Conservation (phyloP, 1,284 basidiomycete species). For the Thelephora terrestris region DNA sequence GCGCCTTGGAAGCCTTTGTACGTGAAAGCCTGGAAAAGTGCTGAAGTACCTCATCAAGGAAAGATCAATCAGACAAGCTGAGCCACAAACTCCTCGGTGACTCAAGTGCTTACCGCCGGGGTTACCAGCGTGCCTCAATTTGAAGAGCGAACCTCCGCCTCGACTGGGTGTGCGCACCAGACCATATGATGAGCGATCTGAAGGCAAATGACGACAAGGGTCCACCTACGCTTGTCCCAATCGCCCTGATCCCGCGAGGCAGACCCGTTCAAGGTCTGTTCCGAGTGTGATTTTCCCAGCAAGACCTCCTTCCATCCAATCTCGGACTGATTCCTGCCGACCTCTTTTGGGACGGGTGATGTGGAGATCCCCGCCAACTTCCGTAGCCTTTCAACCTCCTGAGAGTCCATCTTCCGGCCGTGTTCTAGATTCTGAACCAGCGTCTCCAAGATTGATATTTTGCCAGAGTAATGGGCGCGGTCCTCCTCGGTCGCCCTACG, state of each 20-base stretch:
- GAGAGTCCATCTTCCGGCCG: constrained; percentile 29
- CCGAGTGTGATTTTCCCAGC: constrained; percentile 13
- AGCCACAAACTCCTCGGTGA: no score
- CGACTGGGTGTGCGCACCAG: neutral
- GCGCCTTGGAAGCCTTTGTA: no score
- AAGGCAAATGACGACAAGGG: neutral
- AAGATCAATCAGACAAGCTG: no score
- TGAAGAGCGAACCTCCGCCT: neutral
- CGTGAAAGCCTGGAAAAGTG: no score
- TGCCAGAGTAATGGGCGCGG: constrained; percentile 38
- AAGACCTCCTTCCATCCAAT: constrained; percentile 27
- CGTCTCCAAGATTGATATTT: constrained; percentile 49
- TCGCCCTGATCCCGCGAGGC: constrained; percentile 19
- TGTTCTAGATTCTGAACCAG: constrained; percentile 37
- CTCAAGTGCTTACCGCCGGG: no score
- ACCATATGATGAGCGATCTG: neutral
- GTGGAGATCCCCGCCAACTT: constrained; percentile 27
- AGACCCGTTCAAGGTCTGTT: constrained; percentile 12
- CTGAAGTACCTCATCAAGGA: no score
- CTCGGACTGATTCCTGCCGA: neutral
- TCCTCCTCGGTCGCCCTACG: constrained; percentile 38
- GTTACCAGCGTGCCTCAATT: no score
- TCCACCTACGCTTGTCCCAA: constrained; percentile 20
- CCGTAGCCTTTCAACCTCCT: constrained; percentile 39
- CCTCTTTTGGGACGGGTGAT: constrained; percentile 1